Conservation (phyloP, 2,329 filamentous ascomycete genomes). For the Dryadomyces quercivorus region DNA sequence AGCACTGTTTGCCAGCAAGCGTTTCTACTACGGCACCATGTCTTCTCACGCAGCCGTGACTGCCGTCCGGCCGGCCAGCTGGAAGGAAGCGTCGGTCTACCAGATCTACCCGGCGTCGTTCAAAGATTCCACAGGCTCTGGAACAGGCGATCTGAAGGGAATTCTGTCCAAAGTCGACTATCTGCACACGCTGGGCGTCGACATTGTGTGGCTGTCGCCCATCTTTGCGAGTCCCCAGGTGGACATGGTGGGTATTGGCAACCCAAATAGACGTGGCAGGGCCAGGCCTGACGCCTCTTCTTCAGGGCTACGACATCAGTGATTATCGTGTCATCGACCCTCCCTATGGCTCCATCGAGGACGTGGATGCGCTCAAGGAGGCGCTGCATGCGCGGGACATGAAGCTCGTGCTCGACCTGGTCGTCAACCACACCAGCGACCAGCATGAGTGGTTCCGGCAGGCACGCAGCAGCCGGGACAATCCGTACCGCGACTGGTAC, state of each 20-base stretch:
- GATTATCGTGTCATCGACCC: slow-evolving; percentile 42
- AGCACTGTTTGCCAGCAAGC: background rate
- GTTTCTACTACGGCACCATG: background rate
- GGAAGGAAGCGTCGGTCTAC: slow-evolving; percentile 9
- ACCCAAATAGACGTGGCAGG: no score
- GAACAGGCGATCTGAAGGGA: slow-evolving; percentile 52
- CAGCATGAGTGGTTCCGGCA: slow-evolving; percentile 60
- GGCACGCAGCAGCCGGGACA: slow-evolving; percentile 46
- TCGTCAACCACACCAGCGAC: slow-evolving; percentile 65
- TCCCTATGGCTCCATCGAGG: slow-evolving; percentile 48
- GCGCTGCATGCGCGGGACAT: slow-evolving; percentile 50
- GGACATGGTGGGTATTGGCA: slow-evolving; percentile 29
- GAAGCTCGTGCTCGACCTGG: slow-evolving; percentile 48
- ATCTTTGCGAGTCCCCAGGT: slow-evolving; percentile 36
- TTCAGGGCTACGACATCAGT: slow-evolving; percentile 47
- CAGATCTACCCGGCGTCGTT: slow-evolving; percentile 43
- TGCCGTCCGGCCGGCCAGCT: background rate
- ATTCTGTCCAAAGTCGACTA: slow-evolving; percentile 54
- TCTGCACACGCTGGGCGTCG: slow-evolving; percentile 45
- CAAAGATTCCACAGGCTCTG: slow-evolving; percentile 41
- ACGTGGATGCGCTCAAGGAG: slow-evolving; percentile 49
- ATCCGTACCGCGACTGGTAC: slow-evolving; percentile 47
- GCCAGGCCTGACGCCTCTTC: background rate
- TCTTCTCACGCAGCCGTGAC: background rate
- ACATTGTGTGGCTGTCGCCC: slow-evolving; percentile 45